Evolutionary conservation across 805 yeast genomes (phyloP).

Genomic region (Candida dajiaensis): DNA sequence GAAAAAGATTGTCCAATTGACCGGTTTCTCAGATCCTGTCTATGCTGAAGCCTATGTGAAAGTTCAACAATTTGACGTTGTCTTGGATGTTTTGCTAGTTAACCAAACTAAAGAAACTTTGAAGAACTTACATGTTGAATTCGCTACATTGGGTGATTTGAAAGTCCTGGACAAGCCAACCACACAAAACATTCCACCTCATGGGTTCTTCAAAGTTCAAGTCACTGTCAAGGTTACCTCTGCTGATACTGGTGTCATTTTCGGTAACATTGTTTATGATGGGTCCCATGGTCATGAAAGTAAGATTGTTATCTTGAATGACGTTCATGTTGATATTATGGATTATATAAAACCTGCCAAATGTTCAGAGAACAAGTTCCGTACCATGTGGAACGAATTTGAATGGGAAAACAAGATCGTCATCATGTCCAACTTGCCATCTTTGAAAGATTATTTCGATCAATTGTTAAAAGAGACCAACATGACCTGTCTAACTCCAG

Average conservation of each 20-base stretch:
- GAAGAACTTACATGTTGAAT: conserved; percentile 87
- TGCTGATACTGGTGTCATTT: conserved; percentile 96
- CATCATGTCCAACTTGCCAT: conserved; percentile 60
- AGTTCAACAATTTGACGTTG: conserved; percentile 95
- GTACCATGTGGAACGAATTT: conserved; percentile 98
- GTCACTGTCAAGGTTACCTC: conserved; percentile 91
- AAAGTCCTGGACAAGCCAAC: conserved; percentile 90
- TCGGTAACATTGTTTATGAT: conserved; percentile 95
- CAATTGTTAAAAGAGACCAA: conserved; percentile 77
- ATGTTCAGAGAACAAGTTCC: conserved; percentile 83
- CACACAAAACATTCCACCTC: conserved; percentile 91
- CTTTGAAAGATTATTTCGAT: conserved; percentile 73
- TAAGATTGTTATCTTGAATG: conserved; percentile 86
- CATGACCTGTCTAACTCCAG: conserved; percentile 90
- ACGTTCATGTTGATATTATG: conserved; percentile 93
- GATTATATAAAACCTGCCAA: conserved; percentile 96
- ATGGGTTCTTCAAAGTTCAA: conserved; percentile 87
- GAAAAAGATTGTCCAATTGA: conserved; percentile 82
- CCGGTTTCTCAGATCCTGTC: conserved; percentile 98
- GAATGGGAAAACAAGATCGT: conserved; percentile 99
- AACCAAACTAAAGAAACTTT: conserved; percentile 91
- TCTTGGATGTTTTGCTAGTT: conserved; percentile 86
- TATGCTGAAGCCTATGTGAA: conserved; percentile 96
- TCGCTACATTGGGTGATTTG: conserved; percentile 93
- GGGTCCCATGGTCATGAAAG: conserved; percentile 90